phyloP scores from a whole-genome alignment of 2,329 filamentous ascomycete species.

The Colletotrichum lupini region DNA sequence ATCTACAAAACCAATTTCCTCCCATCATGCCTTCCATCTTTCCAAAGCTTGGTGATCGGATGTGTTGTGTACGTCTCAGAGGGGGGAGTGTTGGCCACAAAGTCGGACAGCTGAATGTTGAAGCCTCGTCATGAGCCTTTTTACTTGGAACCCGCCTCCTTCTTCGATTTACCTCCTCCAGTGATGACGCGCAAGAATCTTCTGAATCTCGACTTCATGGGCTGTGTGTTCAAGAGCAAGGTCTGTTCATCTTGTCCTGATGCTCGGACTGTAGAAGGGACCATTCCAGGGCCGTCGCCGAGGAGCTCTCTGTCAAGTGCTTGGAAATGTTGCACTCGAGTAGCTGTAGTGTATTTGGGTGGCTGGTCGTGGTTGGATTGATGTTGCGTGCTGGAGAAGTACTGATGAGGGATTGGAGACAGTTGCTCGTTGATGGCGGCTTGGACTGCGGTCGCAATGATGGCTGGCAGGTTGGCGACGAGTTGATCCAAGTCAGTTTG shows the following conservation, averaged over 20 bases:
- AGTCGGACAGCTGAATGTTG: neutral
- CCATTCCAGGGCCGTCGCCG: too few relatives aligned
- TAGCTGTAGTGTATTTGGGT: neutral
- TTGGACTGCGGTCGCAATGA: neutral
- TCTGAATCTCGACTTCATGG: neutral
- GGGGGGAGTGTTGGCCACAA: neutral
- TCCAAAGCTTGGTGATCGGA: conserved; percentile 22
- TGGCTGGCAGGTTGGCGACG: neutral
- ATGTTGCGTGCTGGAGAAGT: fast-evolving
- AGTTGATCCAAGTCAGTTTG: neutral
- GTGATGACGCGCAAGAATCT: neutral
- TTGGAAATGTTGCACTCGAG: neutral
- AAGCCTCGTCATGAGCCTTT: neutral
- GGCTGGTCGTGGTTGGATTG: neutral
- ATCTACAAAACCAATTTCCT: conserved; percentile 32
- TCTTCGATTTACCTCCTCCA: neutral
- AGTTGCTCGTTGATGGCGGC: conserved; percentile 2
- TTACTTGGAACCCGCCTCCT: neutral
- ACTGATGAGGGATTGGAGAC: neutral
- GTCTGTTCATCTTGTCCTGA: too few relatives aligned
- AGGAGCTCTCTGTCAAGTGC: too few relatives aligned
- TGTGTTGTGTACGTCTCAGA: conserved; percentile 1
- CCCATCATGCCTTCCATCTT: conserved; percentile 20
- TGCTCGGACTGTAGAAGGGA: too few relatives aligned
- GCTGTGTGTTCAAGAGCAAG: too few relatives aligned